A percentile compares a stretch with the other conserved stretches of the same genome.
These are phyloP conservation scores for Leccinum subrobustum DNA, from an alignment of 1,284 basidiomycete species.

Conservation along the genomic window DNA sequence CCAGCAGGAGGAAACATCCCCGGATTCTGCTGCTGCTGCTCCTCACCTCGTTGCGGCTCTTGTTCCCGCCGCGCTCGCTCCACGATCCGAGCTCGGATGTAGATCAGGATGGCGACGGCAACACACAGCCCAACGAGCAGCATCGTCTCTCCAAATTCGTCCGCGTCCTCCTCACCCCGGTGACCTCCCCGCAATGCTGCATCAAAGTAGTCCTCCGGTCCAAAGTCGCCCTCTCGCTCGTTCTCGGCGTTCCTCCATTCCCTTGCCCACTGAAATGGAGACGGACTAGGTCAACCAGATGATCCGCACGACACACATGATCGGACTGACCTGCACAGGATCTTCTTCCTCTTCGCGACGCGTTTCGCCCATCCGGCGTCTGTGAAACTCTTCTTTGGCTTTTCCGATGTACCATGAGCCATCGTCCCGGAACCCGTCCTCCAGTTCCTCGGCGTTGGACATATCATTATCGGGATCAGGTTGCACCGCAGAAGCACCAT, in stretches of 20 bases:
- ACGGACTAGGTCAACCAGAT: conserved; percentile 8
- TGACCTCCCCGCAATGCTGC: conserved; percentile 57
- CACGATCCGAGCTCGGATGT: conserved; percentile 68
- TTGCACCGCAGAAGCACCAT: conserved; percentile 23
- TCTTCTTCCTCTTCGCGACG: conserved; percentile 59
- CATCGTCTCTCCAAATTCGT: conserved; percentile 74
- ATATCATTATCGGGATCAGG: conserved; percentile 18
- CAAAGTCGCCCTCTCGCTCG: conserved; percentile 71
- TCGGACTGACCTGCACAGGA: conserved; percentile 54
- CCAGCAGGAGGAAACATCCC: conserved; percentile 63
- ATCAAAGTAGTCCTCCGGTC: conserved; percentile 80
- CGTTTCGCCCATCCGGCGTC: conserved; percentile 46
- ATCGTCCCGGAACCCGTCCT: conserved; percentile 44
- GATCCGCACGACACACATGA: not conserved
- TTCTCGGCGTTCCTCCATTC: conserved; percentile 68
- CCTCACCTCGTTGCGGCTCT: conserved; percentile 30
- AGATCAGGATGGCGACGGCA: conserved; percentile 65
- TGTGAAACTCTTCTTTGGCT: conserved; percentile 70
- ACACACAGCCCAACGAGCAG: conserved; percentile 65
- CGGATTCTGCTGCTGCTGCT: conserved; percentile 17
- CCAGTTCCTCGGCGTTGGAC: conserved; percentile 18
- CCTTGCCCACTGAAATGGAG: conserved; percentile 62
- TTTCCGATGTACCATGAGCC: conserved; percentile 78
- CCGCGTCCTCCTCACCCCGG: conserved; percentile 55
- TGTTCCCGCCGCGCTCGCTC: conserved; percentile 63